Base-by-base conservation (phyloP, 2,329 filamentous ascomycete genomes). In the Diaporthe capsici region DNA sequence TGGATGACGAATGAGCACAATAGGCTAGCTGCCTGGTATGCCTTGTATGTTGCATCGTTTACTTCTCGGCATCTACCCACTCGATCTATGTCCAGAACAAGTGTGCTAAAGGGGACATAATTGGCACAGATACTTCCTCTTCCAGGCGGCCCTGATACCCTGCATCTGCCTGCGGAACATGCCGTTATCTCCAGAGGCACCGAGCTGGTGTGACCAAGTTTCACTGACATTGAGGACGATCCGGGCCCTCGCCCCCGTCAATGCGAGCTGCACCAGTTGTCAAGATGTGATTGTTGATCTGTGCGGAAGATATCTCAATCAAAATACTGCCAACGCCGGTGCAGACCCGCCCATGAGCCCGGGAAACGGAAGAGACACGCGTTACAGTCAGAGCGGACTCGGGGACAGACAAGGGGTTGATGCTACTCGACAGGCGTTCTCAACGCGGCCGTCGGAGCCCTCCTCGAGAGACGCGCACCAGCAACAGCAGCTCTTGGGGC, bases 71-170 rank as follows among this genome's bases (percentile, higher is more conserved):
- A 13, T 3, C 1, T 22, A 20, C 51, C 51, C 51, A 9, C n/a
- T 17, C n/a, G 51, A 31, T 28, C 9, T 37, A 17, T 22, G 47
- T 10, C 6, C 9, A n/a, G 25, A 4, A 55, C 22, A 28, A 31
- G 3, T 7, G 13, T 31, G 51, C 51, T 55, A 55, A 55, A 8
- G 0, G 20, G 13, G 51, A 20, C 12, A 31, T 31, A 13, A 7
- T 55, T 31, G 25, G 13, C 15, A 9, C 57, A 77, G 76, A 49
- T 88, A 87, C 76, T 88, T 88, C 75, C 81, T 88, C 7, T 89
- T 89, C 73, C 87, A 88, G 73, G 86, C 87, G 0, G 85, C 84
- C 2, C 80, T 88, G n/a, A 88, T 88, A 8, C 87, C 87, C 0
- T 85, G 84, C 60, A 85, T 88, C 20, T 88, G 86, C 74, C 81